Evolutionary conservation across 2,329 filamentous ascomycete species (phyloP), one percentile per base, ranked within the genome.

Genomic region (Xylariaceae sp.): DNA sequence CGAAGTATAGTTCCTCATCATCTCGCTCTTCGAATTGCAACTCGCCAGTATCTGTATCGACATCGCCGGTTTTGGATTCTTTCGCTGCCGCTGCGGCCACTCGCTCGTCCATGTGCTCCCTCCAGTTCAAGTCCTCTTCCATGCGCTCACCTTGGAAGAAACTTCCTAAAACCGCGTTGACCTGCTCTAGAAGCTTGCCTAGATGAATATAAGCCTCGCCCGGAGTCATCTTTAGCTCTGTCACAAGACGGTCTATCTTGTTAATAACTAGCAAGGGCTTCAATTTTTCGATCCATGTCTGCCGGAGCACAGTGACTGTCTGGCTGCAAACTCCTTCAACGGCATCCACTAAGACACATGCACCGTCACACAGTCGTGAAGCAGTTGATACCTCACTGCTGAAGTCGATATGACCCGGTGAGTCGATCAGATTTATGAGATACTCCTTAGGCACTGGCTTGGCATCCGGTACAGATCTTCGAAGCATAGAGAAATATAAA

Each of bases 241-340:
- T 96, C 54, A 99, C 84, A 53, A 99, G 83, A 55, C 95, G 86
- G 75, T 99, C 95, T 80, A 99, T 96, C 76, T 99, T 99, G 79
- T 99, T 99, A 75, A 99, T 94, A 53, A 98, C 92, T 37, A 99
- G 82, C 34, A 99, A 79, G 1, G 95, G 95, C 74, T 96, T 96
- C 60, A 99, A 82, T 75, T 96, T 95, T 76, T 99, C 95, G 29
- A 88, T 89, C 93, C 94, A 99, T 43, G 92, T 89, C 73, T 99
- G 95, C 31, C 95, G 87, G 55, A 99, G 81, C 14, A 99, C 95
- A 0, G 95, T 99, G 33, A 99, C 95, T 0, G 95, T 99, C 77
- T 99, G 95, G 76, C 93, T 97, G 80, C 95, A 99, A 3, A 99
- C 95, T 47, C 95, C 95, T 74, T 99, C 95, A 0, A 99, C 95